Base-by-base conservation (phyloP, 805 yeast species). In the Metschnikowia peoriensis region DNA sequence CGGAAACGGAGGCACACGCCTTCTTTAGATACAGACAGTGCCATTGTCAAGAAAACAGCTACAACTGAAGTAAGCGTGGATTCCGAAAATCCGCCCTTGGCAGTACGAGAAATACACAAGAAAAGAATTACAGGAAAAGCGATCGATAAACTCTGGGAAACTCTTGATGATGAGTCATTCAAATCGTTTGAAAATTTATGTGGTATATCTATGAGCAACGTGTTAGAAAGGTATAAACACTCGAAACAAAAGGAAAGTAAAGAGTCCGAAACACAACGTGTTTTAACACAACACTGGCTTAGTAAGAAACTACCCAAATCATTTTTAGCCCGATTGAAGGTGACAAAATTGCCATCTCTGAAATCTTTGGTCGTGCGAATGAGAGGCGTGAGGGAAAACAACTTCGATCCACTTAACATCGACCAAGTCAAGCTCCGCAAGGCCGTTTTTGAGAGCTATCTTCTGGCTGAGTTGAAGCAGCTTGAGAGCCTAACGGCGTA, bases 391-490 rank as follows among this genome's bases (percentile, higher is more conserved):
- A 47, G 28, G 22, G 50, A 43, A 12, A 49, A 49, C 10, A 44
- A 35, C 22, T 49, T 50, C 37, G 60, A 54, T 27, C 54, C 61
- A 4, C 51, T 60, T 22, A 55, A 46, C 41, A 47, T 54, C 22
- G 61, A 58, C 47, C 57, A 46, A 37, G 57, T 58, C 35, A 53
- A 29, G 28, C 59, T 47, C 43, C 32, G 51, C 17, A 56, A 53
- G 41, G 44, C 51, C 8, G 43, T 48, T 10, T 46, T 51, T 15
- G 78, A 74, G 51, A 68, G 75, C 12, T 67, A 69, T 50, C 59
- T 74, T 15, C 70, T 64, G 71, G 77, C 78, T 2, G 79, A 75
- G 54, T 42, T 67, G 37, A 68, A 68, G 46, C 78, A 73, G 53
- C 60, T 73, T 39, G 56, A 61, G 35, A 73, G 69, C 9, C 59